A percentile compares a stretch with the other conserved stretches of the same genome.
Evolutionary conservation across 345 rosid species (phyloP).

Genomic region (Acer campestre): DNA sequence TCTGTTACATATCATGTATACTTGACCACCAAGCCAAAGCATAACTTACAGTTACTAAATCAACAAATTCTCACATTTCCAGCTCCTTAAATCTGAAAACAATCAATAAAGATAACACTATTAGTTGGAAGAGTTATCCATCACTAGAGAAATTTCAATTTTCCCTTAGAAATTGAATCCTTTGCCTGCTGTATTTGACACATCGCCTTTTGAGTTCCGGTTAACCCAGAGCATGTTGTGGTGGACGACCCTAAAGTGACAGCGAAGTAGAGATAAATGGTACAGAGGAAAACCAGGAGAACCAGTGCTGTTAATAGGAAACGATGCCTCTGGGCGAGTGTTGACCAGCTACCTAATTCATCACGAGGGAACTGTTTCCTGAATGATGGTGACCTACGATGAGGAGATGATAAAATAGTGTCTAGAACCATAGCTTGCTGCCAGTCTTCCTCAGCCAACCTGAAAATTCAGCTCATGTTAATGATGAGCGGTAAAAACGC

Average conservation of each 20-base stretch:
- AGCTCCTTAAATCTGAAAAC: neutral
- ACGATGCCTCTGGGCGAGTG: constrained; percentile 75
- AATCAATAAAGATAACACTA: neutral
- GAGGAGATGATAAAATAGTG: constrained; percentile 67
- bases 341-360: constrained; percentile 80
- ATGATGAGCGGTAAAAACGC: neutral
- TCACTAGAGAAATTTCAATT: constrained; percentile 51
- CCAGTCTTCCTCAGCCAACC: constrained; percentile 21
- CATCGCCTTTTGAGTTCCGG: constrained; percentile 55
- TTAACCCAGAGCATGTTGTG: constrained; percentile 69
- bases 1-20: neutral
- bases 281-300: constrained; percentile 80
- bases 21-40: neutral
- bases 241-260: constrained; percentile 63
- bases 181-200: constrained; percentile 61
- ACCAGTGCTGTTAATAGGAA: constrained; percentile 80
- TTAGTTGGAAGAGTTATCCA: neutral
- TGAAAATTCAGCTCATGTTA: neutral
- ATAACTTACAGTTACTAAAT: neutral
- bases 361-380: constrained; percentile 67
- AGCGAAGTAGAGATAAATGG: constrained; percentile 89
- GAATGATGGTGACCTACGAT: constrained; percentile 63
- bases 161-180: constrained; percentile 51
- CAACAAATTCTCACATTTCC: neutral
- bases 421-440: constrained; percentile 66